Evolutionary conservation across 208 protist genomes (phyloP), one percentile per base, ranked within the genome.

Genomic region (Crithidia expoeki): DNA sequence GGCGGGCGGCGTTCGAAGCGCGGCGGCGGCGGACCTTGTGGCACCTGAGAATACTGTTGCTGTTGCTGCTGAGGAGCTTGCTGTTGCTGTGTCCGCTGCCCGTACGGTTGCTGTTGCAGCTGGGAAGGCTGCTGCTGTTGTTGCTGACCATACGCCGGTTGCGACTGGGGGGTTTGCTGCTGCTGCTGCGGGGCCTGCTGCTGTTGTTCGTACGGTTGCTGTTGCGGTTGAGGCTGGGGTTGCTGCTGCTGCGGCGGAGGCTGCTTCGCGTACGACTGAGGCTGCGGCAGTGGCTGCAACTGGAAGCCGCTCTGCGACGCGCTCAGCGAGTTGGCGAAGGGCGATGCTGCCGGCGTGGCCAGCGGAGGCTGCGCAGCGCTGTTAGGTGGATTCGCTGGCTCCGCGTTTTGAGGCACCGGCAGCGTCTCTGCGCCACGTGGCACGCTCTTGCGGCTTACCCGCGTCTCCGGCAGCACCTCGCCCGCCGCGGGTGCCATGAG

Each of bases 1-100:
- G 84, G 77, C 27, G 88, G 88, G 47, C 88, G 85, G 57, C 88
- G 90, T 38, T 92, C 85, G 80, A 83, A 95, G 30, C 63, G 79
- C 44, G 90, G 90, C 32, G 79, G 49, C 44, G 90, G 81, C 17
- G 81, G 73, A 11, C 82, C 81, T 27, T 73, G 60, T 28, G 11
- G 65, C 42, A 75, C 68, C 30, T 74, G 81, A 23, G 73, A 76
- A 46, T 86, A 73, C 23, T 63, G 72, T 19, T 71, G 81, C 32
- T 64, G 68, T 16, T 76, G 74, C 40, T 74, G 68, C 51, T 78
- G 36, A 40, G 36, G 36, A 12, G 36, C 36, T 40, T 40, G 36
- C 44, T 70, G 79, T 57, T 79, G 73, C 23, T 58, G 72, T n/a
- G n/a, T n/a, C n/a, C n/a, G n/a, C n/a, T n/a, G n/a, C n/a, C n/a